Percentiles rank a stretch among this genome's conserved stretches.
Evolutionary conservation across 257 asterid genomes (phyloP).

Genomic region (Mitragyna speciosa): DNA sequence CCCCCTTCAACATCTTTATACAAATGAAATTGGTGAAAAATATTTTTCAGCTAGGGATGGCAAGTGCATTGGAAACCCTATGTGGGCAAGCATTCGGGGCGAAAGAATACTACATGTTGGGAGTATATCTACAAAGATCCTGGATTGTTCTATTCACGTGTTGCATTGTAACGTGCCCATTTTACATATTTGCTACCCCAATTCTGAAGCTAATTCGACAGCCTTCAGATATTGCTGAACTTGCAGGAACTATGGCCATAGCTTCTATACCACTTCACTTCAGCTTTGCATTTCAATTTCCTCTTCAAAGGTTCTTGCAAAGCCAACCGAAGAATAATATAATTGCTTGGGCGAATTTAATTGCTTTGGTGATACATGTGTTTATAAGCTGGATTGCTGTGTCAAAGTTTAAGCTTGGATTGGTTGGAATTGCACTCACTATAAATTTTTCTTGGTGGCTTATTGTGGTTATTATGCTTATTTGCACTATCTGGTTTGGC

Average conservation of each 20-base stretch:
- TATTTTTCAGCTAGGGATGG: slow-evolving; percentile 78
- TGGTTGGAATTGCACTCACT: slow-evolving; percentile 51
- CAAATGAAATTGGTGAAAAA: too few species aligned
- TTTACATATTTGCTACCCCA: slow-evolving; percentile 61
- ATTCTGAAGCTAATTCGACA: slow-evolving; percentile 64
- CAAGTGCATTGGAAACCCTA: slow-evolving; percentile 84
- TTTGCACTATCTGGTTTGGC: slow-evolving; percentile 57
- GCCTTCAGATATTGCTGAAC: slow-evolving; percentile 68
- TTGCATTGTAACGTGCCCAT: slow-evolving; percentile 46
- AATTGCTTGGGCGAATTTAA: slow-evolving; percentile 56
- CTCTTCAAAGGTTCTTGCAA: slow-evolving; percentile 79
- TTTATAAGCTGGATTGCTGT: slow-evolving; percentile 57
- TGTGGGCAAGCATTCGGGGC: slow-evolving; percentile 96
- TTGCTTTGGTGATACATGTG: slow-evolving; percentile 43
- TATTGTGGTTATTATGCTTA: slow-evolving; percentile 37
- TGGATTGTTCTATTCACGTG: slow-evolving; percentile 59
- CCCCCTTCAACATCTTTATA: too few species aligned
- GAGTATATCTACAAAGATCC: slow-evolving; percentile 76
- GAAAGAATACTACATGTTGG: slow-evolving; percentile 72
- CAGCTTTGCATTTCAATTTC: slow-evolving; percentile 61
- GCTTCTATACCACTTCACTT: slow-evolving; percentile 75
- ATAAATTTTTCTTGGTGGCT: slow-evolving; percentile 72
- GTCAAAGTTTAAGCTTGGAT: slow-evolving; percentile 45
- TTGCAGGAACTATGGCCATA: slow-evolving; percentile 58
- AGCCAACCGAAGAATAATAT: slow-evolving; percentile 73